Percentiles rank a stretch among this genome's conserved stretches.
Conservation (phyloP, 352 stramenopile genomes). For the Pythium angustatum region DNA sequence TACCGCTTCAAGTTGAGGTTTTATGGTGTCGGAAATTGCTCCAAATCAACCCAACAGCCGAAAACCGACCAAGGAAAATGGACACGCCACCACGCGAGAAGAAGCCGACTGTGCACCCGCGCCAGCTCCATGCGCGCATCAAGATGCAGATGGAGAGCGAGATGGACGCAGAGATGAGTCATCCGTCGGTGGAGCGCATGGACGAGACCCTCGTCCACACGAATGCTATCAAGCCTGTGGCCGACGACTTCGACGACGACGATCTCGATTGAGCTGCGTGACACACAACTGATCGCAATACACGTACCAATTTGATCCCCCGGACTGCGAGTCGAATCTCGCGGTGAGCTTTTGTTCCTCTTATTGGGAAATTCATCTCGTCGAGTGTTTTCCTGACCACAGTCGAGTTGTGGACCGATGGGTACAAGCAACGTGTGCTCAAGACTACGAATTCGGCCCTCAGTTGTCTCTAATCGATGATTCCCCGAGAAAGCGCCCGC, state of each 20-base stretch:
- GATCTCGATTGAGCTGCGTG: constrained; percentile 51
- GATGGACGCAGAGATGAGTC: constrained; percentile 52
- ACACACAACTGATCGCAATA: not conserved
- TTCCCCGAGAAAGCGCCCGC: too few species aligned
- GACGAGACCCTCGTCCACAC: constrained; percentile 68
- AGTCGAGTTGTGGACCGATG: too few species aligned
- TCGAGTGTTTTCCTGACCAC: too few species aligned
- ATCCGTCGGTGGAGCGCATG: constrained; percentile 49
- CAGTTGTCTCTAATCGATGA: too few species aligned
- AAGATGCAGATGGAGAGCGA: constrained; percentile 78
- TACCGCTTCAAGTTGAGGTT: constrained; percentile 32
- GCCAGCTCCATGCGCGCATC: constrained; percentile 65
- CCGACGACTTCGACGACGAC: constrained; percentile 78
- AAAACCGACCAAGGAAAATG: constrained; percentile 35
- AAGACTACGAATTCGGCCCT: too few species aligned
- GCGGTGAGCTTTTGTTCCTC: too few species aligned
- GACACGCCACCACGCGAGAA: constrained; percentile 66
- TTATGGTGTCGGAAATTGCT: constrained; percentile 1
- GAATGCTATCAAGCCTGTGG: constrained; percentile 49
- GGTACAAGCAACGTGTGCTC: too few species aligned
- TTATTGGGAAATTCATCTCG: too few species aligned
- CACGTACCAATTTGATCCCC: not conserved
- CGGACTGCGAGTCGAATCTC: too few species aligned
- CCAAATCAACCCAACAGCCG: constrained; percentile 3
- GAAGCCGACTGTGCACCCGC: constrained; percentile 37